Evolutionary conservation across 2,329 filamentous ascomycete genomes (phyloP), one percentile per base, ranked within the genome.

Genomic region (Tolypocladium ophioglossoides): DNA sequence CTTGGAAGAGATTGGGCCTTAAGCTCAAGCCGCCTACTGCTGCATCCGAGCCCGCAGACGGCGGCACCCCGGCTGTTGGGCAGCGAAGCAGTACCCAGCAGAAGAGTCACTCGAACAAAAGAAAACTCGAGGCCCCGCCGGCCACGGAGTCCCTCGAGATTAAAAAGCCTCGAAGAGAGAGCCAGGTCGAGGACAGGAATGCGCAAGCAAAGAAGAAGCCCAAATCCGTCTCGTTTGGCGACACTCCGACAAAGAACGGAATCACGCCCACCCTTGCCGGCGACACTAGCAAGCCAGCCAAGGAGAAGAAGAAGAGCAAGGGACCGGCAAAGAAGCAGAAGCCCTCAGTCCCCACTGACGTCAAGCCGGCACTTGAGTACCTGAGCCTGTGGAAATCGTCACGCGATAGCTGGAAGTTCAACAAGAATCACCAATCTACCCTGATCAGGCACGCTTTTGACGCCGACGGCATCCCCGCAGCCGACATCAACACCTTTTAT

Each of bases 391-490:
- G 91, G 78, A 78, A 88, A 70, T 79, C 78, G 54, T 79, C 84
- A 57, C 84, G 84, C 55, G 74, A 78, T 11, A 77, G 76, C 61
- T 97, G 92, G 92, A 96, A 96, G 70, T 97, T 96, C 76, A 95
- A 95, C 75, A 96, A 96, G 74, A 91, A 90, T 62, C 84, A 90
- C 66, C 91, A 96, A 70, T 89, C 85, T 53, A 83, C 89, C 61
- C 76, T 96, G 14, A 81, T 96, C 66, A 92, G 94, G 69, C 84
- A 95, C 73, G 73, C 87, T 48, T 89, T 95, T 66, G 84, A 88
- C 61, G 72, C 83, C 59, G 80, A 84, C 62, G 79, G 81, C 57
- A 80, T 96, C 46, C 89, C 91, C 0, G 72, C 84, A 18, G 73
- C 79, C 56, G 82, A 92, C 70, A 84, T 89, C 55, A 72, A 80